These are phyloP conservation scores for Oidiodendron maius DNA, from an alignment of 495 filamentous ascomycete genomes.

Conservation along the genomic window DNA sequence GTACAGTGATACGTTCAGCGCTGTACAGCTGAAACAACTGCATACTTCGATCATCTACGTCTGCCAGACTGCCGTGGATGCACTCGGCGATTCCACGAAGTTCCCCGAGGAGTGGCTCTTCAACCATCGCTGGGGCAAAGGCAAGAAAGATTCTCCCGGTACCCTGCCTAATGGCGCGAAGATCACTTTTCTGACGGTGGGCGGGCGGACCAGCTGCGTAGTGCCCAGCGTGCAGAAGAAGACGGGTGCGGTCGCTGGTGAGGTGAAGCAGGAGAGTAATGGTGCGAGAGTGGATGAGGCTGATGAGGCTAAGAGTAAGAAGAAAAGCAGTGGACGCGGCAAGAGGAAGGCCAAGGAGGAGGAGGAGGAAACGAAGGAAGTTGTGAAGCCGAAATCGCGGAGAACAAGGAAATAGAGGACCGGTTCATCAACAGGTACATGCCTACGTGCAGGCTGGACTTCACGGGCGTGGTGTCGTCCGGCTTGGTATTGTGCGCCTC, in stretches of 20 bases:
- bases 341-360: constrained; percentile 4
- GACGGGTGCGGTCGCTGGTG: constrained; percentile 23
- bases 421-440: no score
- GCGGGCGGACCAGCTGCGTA: constrained; percentile 81
- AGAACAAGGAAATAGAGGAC: neutral
- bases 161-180: constrained; percentile 77
- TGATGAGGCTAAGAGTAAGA: constrained; percentile 1
- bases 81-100: constrained; percentile 70
- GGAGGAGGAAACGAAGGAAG: constrained; percentile 22
- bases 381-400: constrained; percentile 10
- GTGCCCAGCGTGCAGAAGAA: constrained; percentile 85
- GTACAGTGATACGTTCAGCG: constrained; percentile 74
- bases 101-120: constrained; percentile 93
- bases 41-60: constrained; percentile 72
- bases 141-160: constrained; percentile 63
- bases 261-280: constrained; percentile 15
- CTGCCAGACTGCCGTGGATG: constrained; percentile 70
- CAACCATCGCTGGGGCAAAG: constrained; percentile 85
- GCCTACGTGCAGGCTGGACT: no score
- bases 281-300: constrained; percentile 26
- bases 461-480: no score
- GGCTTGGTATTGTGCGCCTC: no score
- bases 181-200: constrained; percentile 78
- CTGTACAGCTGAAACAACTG: constrained; percentile 64
- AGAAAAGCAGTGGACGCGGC: constrained; percentile 5